Evolutionary conservation across 371 early-diverging fungal genomes (phyloP).

Genomic region (Vittaforma corneae): DNA sequence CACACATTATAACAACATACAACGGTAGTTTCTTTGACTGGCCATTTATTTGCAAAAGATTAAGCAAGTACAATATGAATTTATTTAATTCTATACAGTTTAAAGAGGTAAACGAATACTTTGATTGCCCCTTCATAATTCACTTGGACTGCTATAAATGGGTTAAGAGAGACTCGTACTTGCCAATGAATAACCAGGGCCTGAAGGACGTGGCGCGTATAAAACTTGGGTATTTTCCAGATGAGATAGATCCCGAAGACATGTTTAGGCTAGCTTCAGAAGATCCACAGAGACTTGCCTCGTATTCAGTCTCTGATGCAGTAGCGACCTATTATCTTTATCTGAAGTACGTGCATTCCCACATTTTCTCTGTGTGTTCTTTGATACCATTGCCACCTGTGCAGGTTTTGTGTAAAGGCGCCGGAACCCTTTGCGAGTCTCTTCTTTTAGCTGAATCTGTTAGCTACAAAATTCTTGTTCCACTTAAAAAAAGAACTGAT

Average conservation of each 20-base stretch:
- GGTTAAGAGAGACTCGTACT: slow-evolving; percentile 95
- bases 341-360: slow-evolving; percentile 97
- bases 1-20: slow-evolving; percentile 85
- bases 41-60: slow-evolving; percentile 83
- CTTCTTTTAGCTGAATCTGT: slow-evolving; percentile 87
- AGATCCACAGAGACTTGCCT: slow-evolving; percentile 83
- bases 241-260: slow-evolving; percentile 94
- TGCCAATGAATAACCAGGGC: slow-evolving; percentile 93
- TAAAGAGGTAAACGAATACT: slow-evolving; percentile 63
- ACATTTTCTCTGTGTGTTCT: slow-evolving; percentile 94
- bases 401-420: slow-evolving; percentile 85
- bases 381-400: slow-evolving; percentile 91
- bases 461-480: slow-evolving; percentile 68
- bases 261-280: slow-evolving; percentile 83
- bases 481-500: slow-evolving; percentile 82
- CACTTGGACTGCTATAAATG: slow-evolving; percentile 97
- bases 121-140: slow-evolving; percentile 63
- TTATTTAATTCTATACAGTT: slow-evolving; percentile 69
- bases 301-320: slow-evolving; percentile 97
- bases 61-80: slow-evolving; percentile 26
- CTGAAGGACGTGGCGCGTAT: slow-evolving; percentile 81
- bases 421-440: slow-evolving; percentile 92
- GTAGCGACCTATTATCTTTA: slow-evolving; percentile 96
- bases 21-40: slow-evolving; percentile 99
- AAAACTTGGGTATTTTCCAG: slow-evolving; percentile 92